Base-by-base conservation (phyloP, 1,284 basidiomycete genomes). In the Austropuccinia psidii region DNA sequence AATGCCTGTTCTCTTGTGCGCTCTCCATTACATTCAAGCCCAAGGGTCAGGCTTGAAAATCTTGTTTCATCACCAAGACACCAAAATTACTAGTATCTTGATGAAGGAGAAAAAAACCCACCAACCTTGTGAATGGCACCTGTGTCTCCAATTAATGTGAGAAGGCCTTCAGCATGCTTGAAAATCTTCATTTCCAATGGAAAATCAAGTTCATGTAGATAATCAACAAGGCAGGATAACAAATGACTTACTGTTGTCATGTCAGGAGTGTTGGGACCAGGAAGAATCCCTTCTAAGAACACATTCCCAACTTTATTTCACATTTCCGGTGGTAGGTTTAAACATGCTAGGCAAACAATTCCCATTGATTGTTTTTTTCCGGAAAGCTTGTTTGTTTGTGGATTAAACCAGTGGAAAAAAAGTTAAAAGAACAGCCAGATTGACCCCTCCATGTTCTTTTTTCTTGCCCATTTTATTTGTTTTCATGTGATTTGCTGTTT, bases 351-450 rank as follows among this genome's bases (percentile, higher is more conserved):
- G 8, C 24, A 5, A 11, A 72, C 43, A 19, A 62, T 35, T 5
- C 69, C 69, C 21, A 72, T 19, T 1, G 35, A 72, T 35, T 49
- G 17, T 24, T 72, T 21, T 47, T 52, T 61, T 21, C 57, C 41
- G 33, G 58, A n/a, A 0, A 62, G 33, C 41, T 50, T 72, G 58
- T 72, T 61, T 37, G 45, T 58, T 9, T 8, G n/a, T 8, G 69
- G 67, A 21, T 69, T 69, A 29, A 69, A 69, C 52, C 54, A 68
- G 29, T 68, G 52, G 4, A 68, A 11, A 60, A 47, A 70, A 5
- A 70, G 43, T 6, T 6, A 47, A 33, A 70, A 45, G 24, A 70
- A 37, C 17, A 70, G 33, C 5, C 33, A 9, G 17, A 66, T n/a
- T 5, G 62, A n/a, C n/a, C n/a, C n/a, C n/a, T 27, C 5, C 19